Conservation (phyloP, 1,284 basidiomycete genomes). For the Cystobasidium sp. region DNA sequence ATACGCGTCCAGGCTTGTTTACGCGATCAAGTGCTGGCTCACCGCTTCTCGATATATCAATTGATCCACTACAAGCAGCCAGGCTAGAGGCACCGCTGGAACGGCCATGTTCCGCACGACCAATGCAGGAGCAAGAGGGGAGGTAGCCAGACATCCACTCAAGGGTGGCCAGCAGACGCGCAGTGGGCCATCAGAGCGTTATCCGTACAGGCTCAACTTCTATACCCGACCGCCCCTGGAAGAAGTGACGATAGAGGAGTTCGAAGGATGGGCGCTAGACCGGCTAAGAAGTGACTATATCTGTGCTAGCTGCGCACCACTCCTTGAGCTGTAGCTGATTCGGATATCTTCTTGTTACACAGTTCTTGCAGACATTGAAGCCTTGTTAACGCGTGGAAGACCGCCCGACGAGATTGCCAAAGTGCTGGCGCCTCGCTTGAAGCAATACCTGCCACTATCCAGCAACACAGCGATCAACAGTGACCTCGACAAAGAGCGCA, state of each 20-base stretch:
- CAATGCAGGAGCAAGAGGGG: conserved; percentile 20
- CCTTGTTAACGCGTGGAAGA: conserved; percentile 81
- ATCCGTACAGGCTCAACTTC: conserved; percentile 78
- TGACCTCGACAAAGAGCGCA: conserved; percentile 67
- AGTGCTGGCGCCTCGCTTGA: conserved; percentile 66
- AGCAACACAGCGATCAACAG: conserved; percentile 64
- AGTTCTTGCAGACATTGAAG: conserved; percentile 92
- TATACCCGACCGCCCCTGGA: conserved; percentile 84
- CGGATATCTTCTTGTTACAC: background rate
- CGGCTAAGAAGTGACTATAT: conserved; percentile 66
- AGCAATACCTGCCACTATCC: conserved; percentile 74
- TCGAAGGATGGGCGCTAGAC: conserved; percentile 89
- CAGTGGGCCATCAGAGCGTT: conserved; percentile 55
- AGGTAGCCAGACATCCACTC: conserved; percentile 34
- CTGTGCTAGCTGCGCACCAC: conserved; percentile 7
- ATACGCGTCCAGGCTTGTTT: background rate
- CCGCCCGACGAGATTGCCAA: conserved; percentile 74
- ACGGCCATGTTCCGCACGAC: conserved; percentile 28
- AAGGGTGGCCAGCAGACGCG: conserved; percentile 16
- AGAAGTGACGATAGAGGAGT: conserved; percentile 94
- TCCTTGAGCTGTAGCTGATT: background rate
- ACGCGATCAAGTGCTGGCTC: background rate
- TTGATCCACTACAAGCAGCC: background rate
- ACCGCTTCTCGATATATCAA: background rate
- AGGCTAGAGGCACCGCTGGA: background rate